Evolutionary conservation across 108 stramenopile genomes (phyloP).

Genomic region (Conticribra weissflogii): DNA sequence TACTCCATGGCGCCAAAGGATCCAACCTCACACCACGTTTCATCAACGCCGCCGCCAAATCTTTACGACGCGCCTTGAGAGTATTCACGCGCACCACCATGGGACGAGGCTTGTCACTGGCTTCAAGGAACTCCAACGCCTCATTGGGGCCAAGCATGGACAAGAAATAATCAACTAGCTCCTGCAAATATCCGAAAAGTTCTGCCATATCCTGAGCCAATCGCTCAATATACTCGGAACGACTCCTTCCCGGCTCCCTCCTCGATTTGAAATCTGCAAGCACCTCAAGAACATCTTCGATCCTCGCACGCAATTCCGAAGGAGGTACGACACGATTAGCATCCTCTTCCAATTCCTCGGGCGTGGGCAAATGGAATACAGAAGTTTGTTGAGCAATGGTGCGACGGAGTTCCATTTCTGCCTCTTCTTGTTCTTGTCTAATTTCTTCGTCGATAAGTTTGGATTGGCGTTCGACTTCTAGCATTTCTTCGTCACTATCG

Average conservation of each 20-base stretch:
- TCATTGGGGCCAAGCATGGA: conserved; percentile 94
- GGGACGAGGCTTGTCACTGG: conserved; percentile 94
- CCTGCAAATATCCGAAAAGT: conserved; percentile 96
- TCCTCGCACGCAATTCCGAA: conserved; percentile 84
- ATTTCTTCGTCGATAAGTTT: conserved; percentile 71
- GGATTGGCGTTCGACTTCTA: conserved; percentile 80
- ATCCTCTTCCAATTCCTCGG: conserved; percentile 83
- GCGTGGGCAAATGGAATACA: conserved; percentile 82
- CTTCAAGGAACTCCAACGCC: conserved; percentile 95
- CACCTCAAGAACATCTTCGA: conserved; percentile 92
- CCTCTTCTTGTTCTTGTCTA: conserved; percentile 73
- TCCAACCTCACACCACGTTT: conserved; percentile 97
- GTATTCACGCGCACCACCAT: conserved; percentile 98
- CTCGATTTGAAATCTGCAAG: conserved; percentile 90
- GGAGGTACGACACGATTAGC: conserved; percentile 92
- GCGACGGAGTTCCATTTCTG: conserved; percentile 79
- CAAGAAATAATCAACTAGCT: conserved; percentile 95
- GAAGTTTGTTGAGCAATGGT: conserved; percentile 79
- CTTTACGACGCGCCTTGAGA: conserved; percentile 96
- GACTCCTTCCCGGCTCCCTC: conserved; percentile 83
- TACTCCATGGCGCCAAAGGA: conserved; percentile 96
- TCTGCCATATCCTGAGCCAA: conserved; percentile 90
- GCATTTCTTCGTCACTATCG: conserved; percentile 72
- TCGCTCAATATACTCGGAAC: conserved; percentile 93
- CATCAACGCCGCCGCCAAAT: conserved; percentile 95